Percentiles rank a stretch among this genome's conserved stretches.
Evolutionary conservation across 352 stramenopile genomes (phyloP).

Genomic region (Globisporangium radiosum): DNA sequence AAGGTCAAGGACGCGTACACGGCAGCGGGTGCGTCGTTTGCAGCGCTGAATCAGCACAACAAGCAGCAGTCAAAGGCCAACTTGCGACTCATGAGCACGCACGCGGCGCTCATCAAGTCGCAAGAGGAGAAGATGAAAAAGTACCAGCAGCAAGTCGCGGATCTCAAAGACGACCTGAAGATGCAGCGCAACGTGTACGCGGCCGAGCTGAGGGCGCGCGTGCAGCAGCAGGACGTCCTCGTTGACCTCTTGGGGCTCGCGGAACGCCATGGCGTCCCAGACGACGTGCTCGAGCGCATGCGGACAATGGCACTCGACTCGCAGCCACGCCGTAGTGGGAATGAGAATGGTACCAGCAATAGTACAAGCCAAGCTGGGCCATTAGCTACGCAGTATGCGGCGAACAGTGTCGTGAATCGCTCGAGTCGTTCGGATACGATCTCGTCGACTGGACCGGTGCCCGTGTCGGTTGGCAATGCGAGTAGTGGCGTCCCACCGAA

Average conservation of each 20-base stretch:
- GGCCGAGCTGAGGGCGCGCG: slow-evolving; percentile 63
- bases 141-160: slow-evolving; percentile 79
- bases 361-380: neutral
- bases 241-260: slow-evolving; percentile 45
- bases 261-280: slow-evolving; percentile 43
- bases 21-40: slow-evolving; percentile 87
- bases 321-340: slow-evolving; percentile 18
- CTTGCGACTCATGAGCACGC: slow-evolving; percentile 83
- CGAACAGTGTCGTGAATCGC: slow-evolving; percentile 17
- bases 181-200: slow-evolving; percentile 80
- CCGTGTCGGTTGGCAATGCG: slow-evolving; percentile 40
- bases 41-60: slow-evolving; percentile 90
- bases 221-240: slow-evolving; percentile 45
- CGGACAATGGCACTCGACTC: slow-evolving; percentile 40
- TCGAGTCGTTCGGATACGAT: slow-evolving; percentile 55
- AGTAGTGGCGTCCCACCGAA: slow-evolving; percentile 9
- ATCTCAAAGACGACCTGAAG: slow-evolving; percentile 76
- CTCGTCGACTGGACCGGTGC: slow-evolving; percentile 50
- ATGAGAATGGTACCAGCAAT: no score
- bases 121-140: slow-evolving; percentile 90
- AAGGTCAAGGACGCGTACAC: slow-evolving; percentile 92
- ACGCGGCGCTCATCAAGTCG: slow-evolving; percentile 79
- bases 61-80: slow-evolving; percentile 93
- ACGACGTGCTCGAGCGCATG: slow-evolving; percentile 46
- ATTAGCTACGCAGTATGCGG: neutral